Conservation (phyloP, 139 green algal species). For the Closterium sp. region DNA sequence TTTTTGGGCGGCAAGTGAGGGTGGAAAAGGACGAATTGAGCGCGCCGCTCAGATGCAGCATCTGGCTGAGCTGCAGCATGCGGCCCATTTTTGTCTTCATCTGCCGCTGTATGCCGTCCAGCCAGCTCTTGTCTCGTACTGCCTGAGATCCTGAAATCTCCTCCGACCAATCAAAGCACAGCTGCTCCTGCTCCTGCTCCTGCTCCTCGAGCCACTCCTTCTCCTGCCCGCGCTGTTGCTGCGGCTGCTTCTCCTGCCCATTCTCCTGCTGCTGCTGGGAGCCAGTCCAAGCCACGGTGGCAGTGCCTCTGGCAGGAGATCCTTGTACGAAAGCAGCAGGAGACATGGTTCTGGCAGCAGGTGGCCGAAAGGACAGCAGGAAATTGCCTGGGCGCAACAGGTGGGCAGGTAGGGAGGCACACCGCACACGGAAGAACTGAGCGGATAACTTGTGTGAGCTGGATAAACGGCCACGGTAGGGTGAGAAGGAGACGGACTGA, state of each 20-base stretch:
- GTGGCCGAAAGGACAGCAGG: not conserved
- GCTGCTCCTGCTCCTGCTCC: not conserved
- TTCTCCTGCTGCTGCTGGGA: not conserved
- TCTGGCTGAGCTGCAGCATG: not conserved
- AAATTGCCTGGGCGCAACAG: not conserved
- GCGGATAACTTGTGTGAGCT: too few species aligned
- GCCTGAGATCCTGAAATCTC: not conserved
- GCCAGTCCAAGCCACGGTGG: not conserved
- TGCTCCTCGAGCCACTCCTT: not conserved
- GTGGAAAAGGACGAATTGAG: too few species aligned
- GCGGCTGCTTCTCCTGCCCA: not conserved
- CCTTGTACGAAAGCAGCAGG: not conserved
- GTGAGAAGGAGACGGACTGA: too few species aligned
- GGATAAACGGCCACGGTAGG: too few species aligned
- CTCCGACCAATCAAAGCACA: not conserved
- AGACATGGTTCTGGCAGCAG: not conserved
- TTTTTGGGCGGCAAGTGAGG: too few species aligned
- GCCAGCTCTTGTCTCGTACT: not conserved
- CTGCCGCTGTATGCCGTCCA: not conserved
- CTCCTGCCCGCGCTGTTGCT: not conserved
- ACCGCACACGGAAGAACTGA: too few species aligned
- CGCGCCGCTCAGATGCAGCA: not conserved
- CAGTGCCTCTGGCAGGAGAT: not conserved
- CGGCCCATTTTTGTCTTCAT: not conserved
- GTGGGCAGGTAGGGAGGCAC: too few species aligned